Evolutionary conservation across 345 rosid genomes (phyloP).

Genomic region (Eucalyptus caleyi): DNA sequence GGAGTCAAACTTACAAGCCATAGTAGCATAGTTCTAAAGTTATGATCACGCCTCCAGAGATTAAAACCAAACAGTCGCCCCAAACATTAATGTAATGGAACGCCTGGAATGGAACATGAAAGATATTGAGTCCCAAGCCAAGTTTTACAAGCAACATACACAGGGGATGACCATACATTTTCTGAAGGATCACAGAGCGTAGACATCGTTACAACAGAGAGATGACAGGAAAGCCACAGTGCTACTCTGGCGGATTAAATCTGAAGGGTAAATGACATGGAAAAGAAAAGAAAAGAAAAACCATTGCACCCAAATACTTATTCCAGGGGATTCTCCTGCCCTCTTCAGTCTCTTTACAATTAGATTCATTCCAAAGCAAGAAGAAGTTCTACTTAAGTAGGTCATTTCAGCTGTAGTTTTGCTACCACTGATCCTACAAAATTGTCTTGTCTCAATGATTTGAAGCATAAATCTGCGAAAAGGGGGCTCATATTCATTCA

Average conservation of each 20-base stretch:
- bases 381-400: neutral
- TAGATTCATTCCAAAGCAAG: neutral
- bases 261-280: neutral
- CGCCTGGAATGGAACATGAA: neutral
- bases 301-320: neutral
- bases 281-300: neutral
- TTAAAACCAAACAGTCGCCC: neutral
- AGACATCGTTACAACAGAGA: neutral
- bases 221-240: neutral
- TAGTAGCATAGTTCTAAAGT: neutral
- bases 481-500: neutral
- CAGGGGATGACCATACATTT: neutral
- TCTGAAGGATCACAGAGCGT: neutral
- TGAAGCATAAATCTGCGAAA: neutral
- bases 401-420: neutral
- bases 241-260: neutral
- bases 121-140: neutral
- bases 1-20: neutral
- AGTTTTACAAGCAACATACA: neutral
- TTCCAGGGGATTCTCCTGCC: neutral
- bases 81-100: neutral
- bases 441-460: neutral
- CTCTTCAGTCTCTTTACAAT: neutral
- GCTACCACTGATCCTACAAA: neutral
- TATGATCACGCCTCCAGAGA: neutral